Percentiles rank a stretch among this genome's conserved stretches.
These are phyloP conservation scores for Cladosporium sp. DNA, from an alignment of 2,329 filamentous ascomycete genomes.

Conservation along the genomic window DNA sequence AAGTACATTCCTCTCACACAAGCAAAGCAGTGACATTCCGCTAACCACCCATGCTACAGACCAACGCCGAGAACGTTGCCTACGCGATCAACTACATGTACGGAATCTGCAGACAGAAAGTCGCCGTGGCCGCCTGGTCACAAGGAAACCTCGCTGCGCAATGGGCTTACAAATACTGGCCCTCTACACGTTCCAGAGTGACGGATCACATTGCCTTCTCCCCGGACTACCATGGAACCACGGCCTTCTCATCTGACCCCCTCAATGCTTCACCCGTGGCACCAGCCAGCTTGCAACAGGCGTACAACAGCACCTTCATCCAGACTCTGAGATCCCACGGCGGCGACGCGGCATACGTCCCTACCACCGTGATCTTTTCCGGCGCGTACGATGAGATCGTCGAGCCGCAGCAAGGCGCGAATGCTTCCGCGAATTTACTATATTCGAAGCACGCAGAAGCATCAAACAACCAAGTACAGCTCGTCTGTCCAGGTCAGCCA, in stretches of 20 bases:
- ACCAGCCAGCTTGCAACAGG: conserved; percentile 47
- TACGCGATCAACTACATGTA: conserved; percentile 57
- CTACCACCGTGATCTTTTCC: conserved; percentile 52
- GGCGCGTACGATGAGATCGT: conserved; percentile 49
- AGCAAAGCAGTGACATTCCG: no score
- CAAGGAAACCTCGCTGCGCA: conserved; percentile 54
- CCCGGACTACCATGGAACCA: conserved; percentile 51
- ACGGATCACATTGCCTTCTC: conserved; percentile 51
- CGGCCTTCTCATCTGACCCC: conserved; percentile 34
- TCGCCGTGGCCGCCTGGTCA: conserved; percentile 51
- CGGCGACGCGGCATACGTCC: conserved; percentile 52
- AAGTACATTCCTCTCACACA: no score
- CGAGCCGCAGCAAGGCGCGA: conserved; percentile 44
- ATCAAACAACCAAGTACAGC: conserved; percentile 49
- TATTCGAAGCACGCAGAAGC: conserved; percentile 44
- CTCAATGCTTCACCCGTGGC: conserved; percentile 21
- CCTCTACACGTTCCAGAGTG: conserved; percentile 42
- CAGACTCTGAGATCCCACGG: conserved; percentile 38
- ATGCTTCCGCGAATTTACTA: conserved; percentile 45
- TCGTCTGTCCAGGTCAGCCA: conserved; percentile 36
- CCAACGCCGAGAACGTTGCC: conserved; percentile 53
- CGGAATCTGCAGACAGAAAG: conserved; percentile 33
- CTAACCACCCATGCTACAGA: no score
- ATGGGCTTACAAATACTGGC: conserved; percentile 58
- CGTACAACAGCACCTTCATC: conserved; percentile 43